Evolutionary conservation across 2,329 filamentous ascomycete species (phyloP).

Genomic region (Rhexocercosporidium sp.): DNA sequence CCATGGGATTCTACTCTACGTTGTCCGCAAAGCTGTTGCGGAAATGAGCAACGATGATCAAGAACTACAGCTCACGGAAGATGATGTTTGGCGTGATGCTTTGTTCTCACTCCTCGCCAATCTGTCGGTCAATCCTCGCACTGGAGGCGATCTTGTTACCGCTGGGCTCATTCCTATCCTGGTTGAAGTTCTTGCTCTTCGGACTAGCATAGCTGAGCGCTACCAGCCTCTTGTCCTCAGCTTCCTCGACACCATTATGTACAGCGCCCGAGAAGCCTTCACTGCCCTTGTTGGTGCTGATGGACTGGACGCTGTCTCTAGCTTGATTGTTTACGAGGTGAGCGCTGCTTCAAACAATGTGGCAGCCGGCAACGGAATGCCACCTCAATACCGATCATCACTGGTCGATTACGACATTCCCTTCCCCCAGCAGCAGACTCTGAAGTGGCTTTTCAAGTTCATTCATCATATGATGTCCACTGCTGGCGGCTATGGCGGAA

Average conservation of each 20-base stretch:
- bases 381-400: slow-evolving; percentile 73
- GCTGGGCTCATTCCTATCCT: slow-evolving; percentile 90
- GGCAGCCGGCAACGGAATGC: slow-evolving; percentile 74
- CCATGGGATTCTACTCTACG: slow-evolving; percentile 91
- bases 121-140: slow-evolving; percentile 75
- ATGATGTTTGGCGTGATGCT: slow-evolving; percentile 88
- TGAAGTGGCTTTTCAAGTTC: slow-evolving; percentile 95
- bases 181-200: slow-evolving; percentile 84
- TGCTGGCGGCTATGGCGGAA: slow-evolving; percentile 71
- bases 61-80: slow-evolving; percentile 65
- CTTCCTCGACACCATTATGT: slow-evolving; percentile 88
- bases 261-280: slow-evolving; percentile 84
- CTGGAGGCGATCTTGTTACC: slow-evolving; percentile 82
- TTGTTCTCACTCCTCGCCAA: slow-evolving; percentile 87
- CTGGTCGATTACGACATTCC: slow-evolving; percentile 93
- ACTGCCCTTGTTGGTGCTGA: slow-evolving; percentile 80
- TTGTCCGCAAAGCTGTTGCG: slow-evolving; percentile 87
- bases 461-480: slow-evolving; percentile 93
- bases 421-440: slow-evolving; percentile 89
- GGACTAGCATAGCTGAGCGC: slow-evolving; percentile 80
- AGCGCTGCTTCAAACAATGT: slow-evolving; percentile 69
- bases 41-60: slow-evolving; percentile 72
- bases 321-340: slow-evolving; percentile 82
- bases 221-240: slow-evolving; percentile 83
- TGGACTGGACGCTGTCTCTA: slow-evolving; percentile 89